phyloP scores from a whole-genome alignment of 2,329 filamentous ascomycete genomes.

The Aspergillus fructus region DNA sequence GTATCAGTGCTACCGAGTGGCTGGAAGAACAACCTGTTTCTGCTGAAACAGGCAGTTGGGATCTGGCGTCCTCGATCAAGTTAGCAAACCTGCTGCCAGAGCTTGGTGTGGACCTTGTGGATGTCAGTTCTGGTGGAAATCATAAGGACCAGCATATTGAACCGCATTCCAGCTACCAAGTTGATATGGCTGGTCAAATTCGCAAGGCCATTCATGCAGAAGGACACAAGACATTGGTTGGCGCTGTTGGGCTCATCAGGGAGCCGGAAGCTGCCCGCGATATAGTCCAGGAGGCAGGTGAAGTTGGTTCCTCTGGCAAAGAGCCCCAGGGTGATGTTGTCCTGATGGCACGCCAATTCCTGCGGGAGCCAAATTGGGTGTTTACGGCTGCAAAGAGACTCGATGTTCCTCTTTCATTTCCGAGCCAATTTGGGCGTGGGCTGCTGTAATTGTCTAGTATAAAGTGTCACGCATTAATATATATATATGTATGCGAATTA shows the following conservation, averaged over 20 bases:
- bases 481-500: too few relatives aligned
- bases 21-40: slow-evolving; percentile 23
- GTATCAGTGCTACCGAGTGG: slow-evolving; percentile 8
- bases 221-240: slow-evolving; percentile 47
- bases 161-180: slow-evolving; percentile 50
- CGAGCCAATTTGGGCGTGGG: too few relatives aligned
- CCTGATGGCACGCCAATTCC: too few relatives aligned
- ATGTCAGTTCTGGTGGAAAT: slow-evolving; percentile 49
- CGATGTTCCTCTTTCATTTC: too few relatives aligned
- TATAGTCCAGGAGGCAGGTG: slow-evolving; percentile 40
- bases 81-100: slow-evolving; percentile 43
- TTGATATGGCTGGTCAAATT: slow-evolving; percentile 48
- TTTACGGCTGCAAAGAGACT: too few relatives aligned
- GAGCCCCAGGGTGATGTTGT: too few relatives aligned
- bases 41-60: slow-evolving; percentile 36
- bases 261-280: slow-evolving; percentile 51
- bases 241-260: slow-evolving; percentile 55
- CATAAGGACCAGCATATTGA: slow-evolving; percentile 46
- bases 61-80: slow-evolving; percentile 37
- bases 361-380: too few relatives aligned
- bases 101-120: slow-evolving; percentile 46
- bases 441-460: too few relatives aligned
- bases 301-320: too few relatives aligned
- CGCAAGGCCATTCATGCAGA: slow-evolving; percentile 38
- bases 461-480: too few relatives aligned